Evolutionary conservation across 2,329 filamentous ascomycete species (phyloP), one percentile per base, ranked within the genome.

Genomic region (Aureobasidium sp.): DNA sequence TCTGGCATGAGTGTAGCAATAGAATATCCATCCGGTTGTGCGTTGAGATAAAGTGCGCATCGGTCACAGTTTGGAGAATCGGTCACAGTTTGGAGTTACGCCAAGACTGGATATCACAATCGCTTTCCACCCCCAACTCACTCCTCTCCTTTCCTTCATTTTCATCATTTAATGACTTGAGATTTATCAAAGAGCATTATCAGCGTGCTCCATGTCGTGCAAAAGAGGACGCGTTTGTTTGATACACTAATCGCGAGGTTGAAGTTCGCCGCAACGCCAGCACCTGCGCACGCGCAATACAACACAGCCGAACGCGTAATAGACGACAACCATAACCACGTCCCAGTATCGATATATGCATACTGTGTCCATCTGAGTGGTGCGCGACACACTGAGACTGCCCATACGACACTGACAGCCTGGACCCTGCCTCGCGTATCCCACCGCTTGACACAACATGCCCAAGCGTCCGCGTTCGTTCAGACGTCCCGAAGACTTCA

Each of bases 401-500:
- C 19, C 31, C 33, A 49, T 17, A 47, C 37, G 31, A 38, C 31
- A 47, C 42, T 40, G 43, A 21, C 46, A 47, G 55, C 43, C 55
- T 33, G 42, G 43, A 49, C 33, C 31, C 43, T 49, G 55, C 55
- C 40, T 40, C 13, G 23, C 55, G 35, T 25, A 38, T 29, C 19
- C 21, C 17, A 21, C 25, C 33, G 33, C 31, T 23, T n/a, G 43
- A 47, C 55, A 58, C 55, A 58, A 21, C 43, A 58, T 58, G 55
- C 31, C 55, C 55, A 58, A 58, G 55, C 55, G 35, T 33, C 23
- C 42, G 43, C 55, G 43, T 43, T 38, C 42, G 23, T 58, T 49
- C 43, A 47, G 73, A 40, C 42, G 73, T 63, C 63, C 66, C 60
- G 69, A 71, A 54, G 65, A 67, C 57, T 73, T 70, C 61, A 73